Conservation (phyloP, 768 basidiomycete species). For the Porphyrellus cyaneotinctus region DNA sequence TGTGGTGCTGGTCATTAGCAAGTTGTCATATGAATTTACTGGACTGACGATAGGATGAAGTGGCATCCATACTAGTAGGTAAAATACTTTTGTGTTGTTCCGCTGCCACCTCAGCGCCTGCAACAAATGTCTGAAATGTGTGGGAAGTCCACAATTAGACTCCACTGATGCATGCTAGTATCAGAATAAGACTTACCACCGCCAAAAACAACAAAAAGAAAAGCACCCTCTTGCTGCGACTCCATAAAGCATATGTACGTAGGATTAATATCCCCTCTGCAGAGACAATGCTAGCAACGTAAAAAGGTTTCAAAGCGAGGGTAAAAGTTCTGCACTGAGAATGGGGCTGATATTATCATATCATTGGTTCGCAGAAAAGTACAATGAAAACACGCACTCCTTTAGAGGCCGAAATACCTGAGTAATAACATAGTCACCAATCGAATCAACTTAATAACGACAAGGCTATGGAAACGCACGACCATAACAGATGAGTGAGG, state of each 20-base stretch:
- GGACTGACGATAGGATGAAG: slow-evolving; percentile 20
- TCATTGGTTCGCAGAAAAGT: background rate
- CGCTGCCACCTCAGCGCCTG: slow-evolving; percentile 12
- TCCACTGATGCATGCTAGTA: too few relatives aligned
- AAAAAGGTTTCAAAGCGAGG: too few relatives aligned
- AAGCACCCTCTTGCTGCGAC: slow-evolving; percentile 14
- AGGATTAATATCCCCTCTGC: slow-evolving; percentile 21
- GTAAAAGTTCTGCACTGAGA: slow-evolving; percentile 18
- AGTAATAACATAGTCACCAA: background rate
- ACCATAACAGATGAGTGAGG: slow-evolving; percentile 18
- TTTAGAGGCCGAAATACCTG: slow-evolving; percentile 5
- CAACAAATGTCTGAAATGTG: slow-evolving; percentile 13
- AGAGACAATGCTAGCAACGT: slow-evolving; percentile 10
- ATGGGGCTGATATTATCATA: too few relatives aligned
- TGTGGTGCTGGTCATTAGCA: too few relatives aligned
- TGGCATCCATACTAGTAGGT: too few relatives aligned
- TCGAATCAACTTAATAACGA: too few relatives aligned
- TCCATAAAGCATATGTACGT: slow-evolving; percentile 26
- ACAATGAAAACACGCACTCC: slow-evolving; percentile 1
- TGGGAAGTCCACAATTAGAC: too few relatives aligned
- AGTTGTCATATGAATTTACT: background rate
- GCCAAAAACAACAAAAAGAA: slow-evolving; percentile 16
- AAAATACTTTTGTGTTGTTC: too few relatives aligned
- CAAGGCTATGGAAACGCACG: slow-evolving; percentile 5
- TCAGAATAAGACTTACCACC: slow-evolving; percentile 8